These are phyloP conservation scores for Malassezia sympodialis DNA, from an alignment of 1,284 basidiomycete genomes.

Conservation along the genomic window DNA sequence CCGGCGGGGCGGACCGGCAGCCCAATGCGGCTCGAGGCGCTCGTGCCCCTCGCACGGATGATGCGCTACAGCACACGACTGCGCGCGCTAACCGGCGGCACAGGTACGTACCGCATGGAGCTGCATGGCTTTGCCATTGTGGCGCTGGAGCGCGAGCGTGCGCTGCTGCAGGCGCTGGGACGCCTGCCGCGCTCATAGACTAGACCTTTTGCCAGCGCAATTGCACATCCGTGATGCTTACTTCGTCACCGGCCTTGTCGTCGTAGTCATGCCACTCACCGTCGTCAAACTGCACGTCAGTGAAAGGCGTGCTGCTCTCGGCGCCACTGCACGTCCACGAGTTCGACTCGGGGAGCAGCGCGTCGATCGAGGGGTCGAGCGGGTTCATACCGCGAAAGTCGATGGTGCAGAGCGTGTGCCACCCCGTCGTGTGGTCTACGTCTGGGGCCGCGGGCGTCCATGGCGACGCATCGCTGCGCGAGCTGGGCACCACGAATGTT, in stretches of 20 bases:
- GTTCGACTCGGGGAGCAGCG: constrained; percentile 19
- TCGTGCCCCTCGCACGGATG: constrained; percentile 67
- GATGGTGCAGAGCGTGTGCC: constrained; percentile 35
- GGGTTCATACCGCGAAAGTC: constrained; percentile 43
- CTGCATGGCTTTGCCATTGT: constrained; percentile 62
- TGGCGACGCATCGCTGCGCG: constrained; percentile 19
- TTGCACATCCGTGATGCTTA: constrained; percentile 38
- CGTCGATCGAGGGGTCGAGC: constrained; percentile 9
- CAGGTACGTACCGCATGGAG: constrained; percentile 68
- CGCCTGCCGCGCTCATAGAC: constrained; percentile 11
- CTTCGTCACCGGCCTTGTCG: constrained; percentile 39
- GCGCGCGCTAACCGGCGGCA: constrained; percentile 68
- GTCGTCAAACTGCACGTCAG: constrained; percentile 39
- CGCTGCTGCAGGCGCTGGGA: constrained; percentile 34
- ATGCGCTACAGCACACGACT: constrained; percentile 68
- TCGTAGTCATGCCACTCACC: constrained; percentile 48
- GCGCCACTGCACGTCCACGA: constrained; percentile 33
- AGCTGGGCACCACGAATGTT: constrained; percentile 9
- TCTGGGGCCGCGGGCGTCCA: constrained; percentile 23
- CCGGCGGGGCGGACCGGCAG: constrained; percentile 13
- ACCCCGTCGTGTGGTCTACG: constrained; percentile 17
- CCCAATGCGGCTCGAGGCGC: constrained; percentile 45
- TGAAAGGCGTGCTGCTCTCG: constrained; percentile 29
- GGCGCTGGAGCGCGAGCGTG: constrained; percentile 22
- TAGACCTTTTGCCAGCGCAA: constrained; percentile 19